Evolutionary conservation across 306 rosid species (phyloP).

Genomic region (Vigna trinervia): DNA sequence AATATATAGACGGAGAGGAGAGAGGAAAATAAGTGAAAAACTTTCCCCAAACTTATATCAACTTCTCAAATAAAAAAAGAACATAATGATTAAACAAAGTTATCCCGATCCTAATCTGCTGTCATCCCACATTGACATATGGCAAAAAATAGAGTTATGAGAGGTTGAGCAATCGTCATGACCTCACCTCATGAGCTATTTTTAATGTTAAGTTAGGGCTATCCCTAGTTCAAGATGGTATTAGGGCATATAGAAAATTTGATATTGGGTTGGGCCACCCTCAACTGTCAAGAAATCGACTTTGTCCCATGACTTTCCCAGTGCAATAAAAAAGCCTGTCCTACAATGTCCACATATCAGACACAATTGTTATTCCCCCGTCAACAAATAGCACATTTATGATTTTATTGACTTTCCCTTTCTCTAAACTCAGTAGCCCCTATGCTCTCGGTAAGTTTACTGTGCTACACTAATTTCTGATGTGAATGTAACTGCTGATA

Average conservation of each 20-base stretch:
- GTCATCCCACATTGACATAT: not conserved
- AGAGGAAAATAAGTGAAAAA: not conserved
- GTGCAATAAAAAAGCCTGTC: not conserved
- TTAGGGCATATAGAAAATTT: too few species aligned
- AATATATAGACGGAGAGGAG: not conserved
- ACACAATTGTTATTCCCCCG: not conserved
- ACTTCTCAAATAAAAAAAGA: not conserved
- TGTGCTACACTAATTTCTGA: not conserved
- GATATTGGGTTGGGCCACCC: too few species aligned
- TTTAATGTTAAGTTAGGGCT: too few species aligned
- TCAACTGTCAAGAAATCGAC: too few species aligned
- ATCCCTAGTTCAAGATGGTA: too few species aligned
- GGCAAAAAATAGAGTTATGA: not conserved
- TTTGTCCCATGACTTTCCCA: not conserved
- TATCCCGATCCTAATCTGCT: not conserved
- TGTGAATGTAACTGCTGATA: constrained; percentile 13
- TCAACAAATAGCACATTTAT: constrained; percentile 3
- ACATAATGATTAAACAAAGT: not conserved
- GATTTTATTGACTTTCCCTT: constrained; percentile 10
- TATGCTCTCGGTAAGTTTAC: not conserved
- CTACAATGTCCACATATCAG: not conserved
- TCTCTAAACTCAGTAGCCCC: not conserved
- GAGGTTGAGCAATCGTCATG: too few species aligned
- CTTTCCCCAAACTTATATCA: not conserved
- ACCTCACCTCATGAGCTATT: too few species aligned